phyloP scores from a whole-genome alignment of 2,329 filamentous ascomycete genomes.

The Exophiala mesophila region DNA sequence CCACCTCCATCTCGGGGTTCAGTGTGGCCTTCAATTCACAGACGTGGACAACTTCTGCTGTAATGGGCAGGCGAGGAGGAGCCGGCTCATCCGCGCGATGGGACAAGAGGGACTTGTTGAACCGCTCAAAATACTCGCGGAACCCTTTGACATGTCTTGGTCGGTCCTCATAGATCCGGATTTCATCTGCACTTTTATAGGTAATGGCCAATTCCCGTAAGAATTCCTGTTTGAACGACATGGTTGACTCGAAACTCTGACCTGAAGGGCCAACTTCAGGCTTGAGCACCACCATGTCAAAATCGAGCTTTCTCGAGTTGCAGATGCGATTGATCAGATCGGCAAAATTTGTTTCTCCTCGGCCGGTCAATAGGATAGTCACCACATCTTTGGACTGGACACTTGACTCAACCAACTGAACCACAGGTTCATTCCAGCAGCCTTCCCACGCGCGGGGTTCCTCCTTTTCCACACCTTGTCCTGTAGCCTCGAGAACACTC shows the following conservation, averaged over 20 bases:
- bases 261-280: conserved; percentile 75
- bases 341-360: conserved; percentile 70
- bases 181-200: conserved; percentile 75
- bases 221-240: conserved; percentile 87
- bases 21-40: conserved; percentile 68
- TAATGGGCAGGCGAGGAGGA: conserved; percentile 60
- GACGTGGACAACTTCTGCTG: conserved; percentile 80
- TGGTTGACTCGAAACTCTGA: conserved; percentile 74
- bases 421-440: conserved; percentile 94
- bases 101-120: conserved; percentile 60
- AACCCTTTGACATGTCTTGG: conserved; percentile 70
- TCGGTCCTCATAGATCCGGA: conserved; percentile 64
- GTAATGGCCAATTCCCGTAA: conserved; percentile 78
- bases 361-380: conserved; percentile 80
- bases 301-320: conserved; percentile 69
- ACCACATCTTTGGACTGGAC: conserved; percentile 80
- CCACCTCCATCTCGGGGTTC: conserved; percentile 72
- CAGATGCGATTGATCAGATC: conserved; percentile 78
- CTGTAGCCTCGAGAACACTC: conserved; percentile 78
- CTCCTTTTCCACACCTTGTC: conserved; percentile 74
- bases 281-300: conserved; percentile 85
- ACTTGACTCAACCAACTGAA: conserved; percentile 71
- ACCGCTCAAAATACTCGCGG: conserved; percentile 72
- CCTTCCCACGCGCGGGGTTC: conserved; percentile 80
- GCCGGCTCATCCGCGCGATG: conserved; percentile 31